Percentiles rank a stretch among this genome's conserved stretches.
These are phyloP conservation scores for Cystoisospora suis DNA, from an alignment of 169 alveolate species.

Conservation along the genomic window DNA sequence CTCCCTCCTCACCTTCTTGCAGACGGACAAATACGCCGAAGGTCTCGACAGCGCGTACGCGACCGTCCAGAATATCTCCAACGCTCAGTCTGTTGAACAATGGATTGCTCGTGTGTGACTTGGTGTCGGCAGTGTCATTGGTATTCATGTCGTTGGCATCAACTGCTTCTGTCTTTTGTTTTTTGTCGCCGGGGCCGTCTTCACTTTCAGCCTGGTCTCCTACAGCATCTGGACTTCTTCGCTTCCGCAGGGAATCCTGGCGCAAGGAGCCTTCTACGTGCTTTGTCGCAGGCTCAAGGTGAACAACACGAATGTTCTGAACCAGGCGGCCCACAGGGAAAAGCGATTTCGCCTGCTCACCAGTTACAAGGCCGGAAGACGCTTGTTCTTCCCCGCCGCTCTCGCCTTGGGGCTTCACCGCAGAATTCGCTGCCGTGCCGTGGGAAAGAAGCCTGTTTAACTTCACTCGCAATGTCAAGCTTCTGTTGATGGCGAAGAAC, in stretches of 20 bases:
- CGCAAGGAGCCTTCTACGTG: conserved; percentile 38
- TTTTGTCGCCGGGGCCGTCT: not conserved
- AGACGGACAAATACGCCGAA: conserved; percentile 49
- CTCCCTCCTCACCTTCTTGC: not conserved
- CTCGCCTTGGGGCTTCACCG: not conserved
- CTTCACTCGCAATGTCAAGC: conserved; percentile 58
- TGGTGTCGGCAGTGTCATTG: not conserved
- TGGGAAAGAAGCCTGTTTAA: conserved; percentile 38
- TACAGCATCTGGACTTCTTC: not conserved
- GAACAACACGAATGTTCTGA: not conserved
- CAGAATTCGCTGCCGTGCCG: not conserved
- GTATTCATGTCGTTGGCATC: not conserved
- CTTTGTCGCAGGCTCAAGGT: not conserved
- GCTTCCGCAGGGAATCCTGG: not conserved
- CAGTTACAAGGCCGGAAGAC: not conserved
- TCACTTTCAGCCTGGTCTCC: not conserved
- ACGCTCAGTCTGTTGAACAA: conserved; percentile 29
- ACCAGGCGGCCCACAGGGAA: conserved; percentile 25
- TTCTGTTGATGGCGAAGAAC: conserved; percentile 61
- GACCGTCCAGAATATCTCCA: conserved; percentile 28
- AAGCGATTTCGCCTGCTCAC: conserved; percentile 10
- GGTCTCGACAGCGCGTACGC: conserved; percentile 7
- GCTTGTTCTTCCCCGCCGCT: not conserved
- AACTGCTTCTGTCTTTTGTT: not conserved
- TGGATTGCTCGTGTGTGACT: not conserved